These are phyloP conservation scores for Eimeria praecox DNA, from an alignment of 169 alveolate species.

Conservation along the genomic window DNA sequence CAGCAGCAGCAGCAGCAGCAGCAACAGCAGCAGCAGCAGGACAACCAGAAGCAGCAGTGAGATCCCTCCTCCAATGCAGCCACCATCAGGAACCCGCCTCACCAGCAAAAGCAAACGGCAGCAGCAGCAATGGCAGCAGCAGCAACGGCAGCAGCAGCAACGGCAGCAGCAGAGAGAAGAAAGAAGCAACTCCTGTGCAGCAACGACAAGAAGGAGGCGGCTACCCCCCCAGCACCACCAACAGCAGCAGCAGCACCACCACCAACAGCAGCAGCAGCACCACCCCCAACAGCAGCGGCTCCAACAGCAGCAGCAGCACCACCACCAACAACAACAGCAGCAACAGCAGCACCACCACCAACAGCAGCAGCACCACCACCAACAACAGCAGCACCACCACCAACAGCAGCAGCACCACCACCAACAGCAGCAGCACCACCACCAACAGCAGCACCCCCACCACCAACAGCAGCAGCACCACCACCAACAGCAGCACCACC, in stretches of 20 bases:
- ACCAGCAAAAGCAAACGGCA: not conserved
- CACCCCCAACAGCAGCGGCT: not conserved
- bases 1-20: not conserved
- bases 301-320: conserved; percentile 88
- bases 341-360: conserved; percentile 9
- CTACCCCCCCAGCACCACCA: too few species aligned
- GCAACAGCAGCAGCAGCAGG: conserved; percentile 3
- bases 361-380: conserved; percentile 90
- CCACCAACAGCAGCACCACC: too few species aligned
- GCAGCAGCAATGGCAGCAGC: conserved; percentile 76
- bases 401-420: conserved; percentile 23
- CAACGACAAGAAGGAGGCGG: too few species aligned
- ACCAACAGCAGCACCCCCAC: conserved; percentile 92
- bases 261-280: conserved; percentile 85
- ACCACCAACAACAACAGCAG: conserved; percentile 91
- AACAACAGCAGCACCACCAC: conserved; percentile 88
- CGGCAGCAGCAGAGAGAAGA: not conserved
- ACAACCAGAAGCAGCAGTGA: conserved; percentile 12
- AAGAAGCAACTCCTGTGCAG: not conserved
- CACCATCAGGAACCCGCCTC: too few species aligned
- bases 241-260: conserved; percentile 93
- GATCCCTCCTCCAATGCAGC: not conserved
- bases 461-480: conserved; percentile 87
- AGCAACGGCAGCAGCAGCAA: not conserved
- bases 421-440: too few species aligned